Percentiles rank a stretch among this genome's conserved stretches.
These are phyloP conservation scores for Claviceps maximensis DNA, from an alignment of 2,329 filamentous ascomycete genomes.

Conservation along the genomic window DNA sequence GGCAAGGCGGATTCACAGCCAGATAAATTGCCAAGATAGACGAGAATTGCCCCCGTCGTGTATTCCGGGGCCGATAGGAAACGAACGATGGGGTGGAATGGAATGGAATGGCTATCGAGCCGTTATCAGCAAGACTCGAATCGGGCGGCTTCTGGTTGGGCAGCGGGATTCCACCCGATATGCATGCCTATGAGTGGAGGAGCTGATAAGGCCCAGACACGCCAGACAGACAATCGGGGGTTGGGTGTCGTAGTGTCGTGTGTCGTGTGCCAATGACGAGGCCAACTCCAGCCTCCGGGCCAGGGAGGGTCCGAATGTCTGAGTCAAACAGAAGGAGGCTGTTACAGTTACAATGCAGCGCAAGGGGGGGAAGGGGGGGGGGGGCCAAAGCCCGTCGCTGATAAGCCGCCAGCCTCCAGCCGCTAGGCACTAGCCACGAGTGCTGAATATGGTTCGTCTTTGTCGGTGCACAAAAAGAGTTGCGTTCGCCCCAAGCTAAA, in stretches of 20 bases:
- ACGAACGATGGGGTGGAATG: too few relatives aligned
- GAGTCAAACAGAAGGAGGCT: not conserved
- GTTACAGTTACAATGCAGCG: not conserved
- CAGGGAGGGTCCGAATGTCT: not conserved
- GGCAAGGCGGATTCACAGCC: too few relatives aligned
- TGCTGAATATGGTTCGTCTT: too few relatives aligned
- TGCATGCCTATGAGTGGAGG: not conserved
- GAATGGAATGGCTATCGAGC: not conserved
- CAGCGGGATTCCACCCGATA: not conserved
- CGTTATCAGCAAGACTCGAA: not conserved
- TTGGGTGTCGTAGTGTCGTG: not conserved
- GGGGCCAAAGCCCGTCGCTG: too few relatives aligned
- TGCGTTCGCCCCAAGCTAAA: too few relatives aligned
- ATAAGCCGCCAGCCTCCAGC: too few relatives aligned
- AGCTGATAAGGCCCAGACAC: not conserved
- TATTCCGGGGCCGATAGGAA: too few relatives aligned
- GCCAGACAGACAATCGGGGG: not conserved
- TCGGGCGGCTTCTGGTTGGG: not conserved
- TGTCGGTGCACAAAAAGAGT: too few relatives aligned
- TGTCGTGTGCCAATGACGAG: not conserved
- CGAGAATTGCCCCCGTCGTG: too few relatives aligned
- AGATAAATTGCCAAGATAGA: too few relatives aligned
- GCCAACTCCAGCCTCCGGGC: not conserved
- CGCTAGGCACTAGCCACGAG: too few relatives aligned
- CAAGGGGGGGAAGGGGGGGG: too few relatives aligned